Evolutionary conservation across 495 filamentous ascomycete species (phyloP), one percentile per base, ranked within the genome.

Genomic region (Penicillium ochrochloron): DNA sequence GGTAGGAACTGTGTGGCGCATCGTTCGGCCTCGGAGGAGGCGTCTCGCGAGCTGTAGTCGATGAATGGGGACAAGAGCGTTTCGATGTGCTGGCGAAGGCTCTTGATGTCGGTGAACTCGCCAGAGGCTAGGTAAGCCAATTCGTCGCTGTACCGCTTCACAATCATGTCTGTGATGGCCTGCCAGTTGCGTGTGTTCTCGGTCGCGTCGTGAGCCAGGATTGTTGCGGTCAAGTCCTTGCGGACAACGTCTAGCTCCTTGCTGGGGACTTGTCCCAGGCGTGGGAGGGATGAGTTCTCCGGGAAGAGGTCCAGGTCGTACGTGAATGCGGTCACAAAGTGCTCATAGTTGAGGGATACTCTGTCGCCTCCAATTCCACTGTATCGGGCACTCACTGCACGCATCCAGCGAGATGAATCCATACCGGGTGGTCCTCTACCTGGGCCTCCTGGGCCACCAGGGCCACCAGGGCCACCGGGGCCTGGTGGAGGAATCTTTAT

Each of bases 311-410:
- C 83, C 35, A 86, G 54, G 7, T 75, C 78, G 64, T 87, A 84
- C 44, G 78, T 80, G 62, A 83, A 87, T 1, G 82, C 85, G 0
- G 84, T 85, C 15, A 90, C 83, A 72, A 90, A 86, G 55, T 80
- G 70, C 0, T 86, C 85, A 62, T 85, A 90, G 71, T 90, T 85
- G 35, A 90, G 59, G n/a, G 42, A 56, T 0, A 86, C 83, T 39
- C 88, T 75, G 6, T 74, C 70, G 0, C 81, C 82, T 0, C 84
- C 84, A 51, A 91, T 87, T 0, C 83, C 84, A 27, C 83, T 61
- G 68, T 88, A 91, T n/a, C 88, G 80, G 44, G 80, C 74, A 0
- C 82, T 73, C 1, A 87, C 76, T 0, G 83, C 80, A 39, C 73
- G 70, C 27, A 75, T 63, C 72, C 78, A 79, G 5, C 61, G 50